Evolutionary conservation across 192 early-diverging fungal species (phyloP), one percentile per base, ranked within the genome.

Genomic region (Tieghemiomyces parasiticus): DNA sequence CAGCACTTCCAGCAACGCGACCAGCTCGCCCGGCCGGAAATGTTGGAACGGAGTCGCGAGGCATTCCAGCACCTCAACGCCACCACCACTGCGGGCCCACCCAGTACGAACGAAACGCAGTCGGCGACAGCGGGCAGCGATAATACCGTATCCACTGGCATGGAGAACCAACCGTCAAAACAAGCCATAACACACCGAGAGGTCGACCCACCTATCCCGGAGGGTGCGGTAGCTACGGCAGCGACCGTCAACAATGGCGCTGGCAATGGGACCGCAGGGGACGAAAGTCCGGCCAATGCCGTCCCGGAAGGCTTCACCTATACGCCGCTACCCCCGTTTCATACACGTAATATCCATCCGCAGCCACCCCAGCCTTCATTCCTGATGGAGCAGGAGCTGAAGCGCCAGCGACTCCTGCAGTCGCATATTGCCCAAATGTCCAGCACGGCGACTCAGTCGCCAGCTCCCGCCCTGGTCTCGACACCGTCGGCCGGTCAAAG

Each of bases 311-410:
- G n/a, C n/a, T n/a, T n/a, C n/a, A n/a, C n/a, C n/a, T 56, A 34
- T 24, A 34, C 24, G 12, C 54, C 54, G 2, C 20, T 56, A 19
- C 54, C 54, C 2, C 54, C 54, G 0, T 56, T 56, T 31, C 54
- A 56, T 8, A 56, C 54, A 9, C 28, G 33, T 12, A 56, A 56
- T 56, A 28, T 56, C 31, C 54, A 56, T 16, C 54, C 54, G 1
- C 19, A 20, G 33, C 54, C 54, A 9, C 6, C 13, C 3, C 20
- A 34, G 29, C 54, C 54, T 2, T 3, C 28, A 8, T 34, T 33
- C 13, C 34, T 56, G 29, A 13, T 9, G 54, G 54, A 29, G 24
- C 54, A 56, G 54, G 54, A 56, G 24, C 32, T 31, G 31, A 35
- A 35, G 24, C 54, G 54, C 34, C 54, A 56, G 33, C 54, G 29